Percentiles rank a stretch among this genome's conserved stretches.
phyloP scores from a whole-genome alignment of 169 alveolate genomes.

The Babesia bigemina region DNA sequence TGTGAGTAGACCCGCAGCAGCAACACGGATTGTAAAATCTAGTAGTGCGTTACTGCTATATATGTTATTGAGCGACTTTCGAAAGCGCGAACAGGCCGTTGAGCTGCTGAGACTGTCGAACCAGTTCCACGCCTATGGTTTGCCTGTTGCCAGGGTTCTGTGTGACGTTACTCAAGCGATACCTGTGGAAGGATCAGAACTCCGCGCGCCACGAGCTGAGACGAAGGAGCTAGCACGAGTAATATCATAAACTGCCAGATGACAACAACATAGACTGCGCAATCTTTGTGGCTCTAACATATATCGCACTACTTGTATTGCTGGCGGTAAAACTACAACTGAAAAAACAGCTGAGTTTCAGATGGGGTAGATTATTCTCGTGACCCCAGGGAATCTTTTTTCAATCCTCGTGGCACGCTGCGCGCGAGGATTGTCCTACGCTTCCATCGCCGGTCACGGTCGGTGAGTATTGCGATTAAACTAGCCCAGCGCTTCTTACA shows the following conservation, averaged over 20 bases:
- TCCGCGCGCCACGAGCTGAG: slow-evolving; percentile 1
- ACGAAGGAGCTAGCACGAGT: slow-evolving; percentile 28
- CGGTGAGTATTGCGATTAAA: no score
- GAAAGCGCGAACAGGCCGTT: slow-evolving; percentile 19
- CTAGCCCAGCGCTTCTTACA: no score
- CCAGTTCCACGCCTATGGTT: slow-evolving; percentile 7
- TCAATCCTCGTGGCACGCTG: no score
- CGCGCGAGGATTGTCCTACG: no score
- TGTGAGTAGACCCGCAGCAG: no score
- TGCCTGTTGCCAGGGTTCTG: slow-evolving; percentile 10
- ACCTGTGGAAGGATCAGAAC: not conserved
- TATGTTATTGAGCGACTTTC: slow-evolving; percentile 26
- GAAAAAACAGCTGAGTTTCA: not conserved
- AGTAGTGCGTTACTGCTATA: slow-evolving; percentile 21
- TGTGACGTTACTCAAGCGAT: slow-evolving; percentile 28
- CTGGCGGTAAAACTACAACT: not conserved
- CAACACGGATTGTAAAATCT: no score
- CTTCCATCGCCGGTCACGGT: no score
- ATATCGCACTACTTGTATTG: slow-evolving; percentile 13
- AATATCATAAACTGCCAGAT: slow-evolving; percentile 32
- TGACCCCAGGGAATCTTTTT: slow-evolving; percentile 24
- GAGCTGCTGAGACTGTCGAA: no score
- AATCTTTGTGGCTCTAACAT: slow-evolving; percentile 17
- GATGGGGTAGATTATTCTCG: slow-evolving; percentile 43
- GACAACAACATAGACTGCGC: slow-evolving; percentile 37